These are phyloP conservation scores for Barbatosphaeria neglecta DNA, from an alignment of 495 filamentous ascomycete species.

Conservation along the genomic window DNA sequence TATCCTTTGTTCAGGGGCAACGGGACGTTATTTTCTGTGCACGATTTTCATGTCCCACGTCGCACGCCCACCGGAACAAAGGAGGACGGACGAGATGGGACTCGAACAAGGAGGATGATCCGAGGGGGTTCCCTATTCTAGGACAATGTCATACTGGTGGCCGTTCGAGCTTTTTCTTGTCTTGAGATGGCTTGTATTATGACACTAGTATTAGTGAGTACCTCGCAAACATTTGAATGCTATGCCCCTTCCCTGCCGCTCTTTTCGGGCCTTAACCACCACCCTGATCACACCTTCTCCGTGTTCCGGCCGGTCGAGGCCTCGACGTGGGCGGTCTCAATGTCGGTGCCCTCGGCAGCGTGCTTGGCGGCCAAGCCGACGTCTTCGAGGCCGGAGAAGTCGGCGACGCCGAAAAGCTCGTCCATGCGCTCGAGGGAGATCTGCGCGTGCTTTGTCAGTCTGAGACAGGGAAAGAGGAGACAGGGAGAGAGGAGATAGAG, in stretches of 20 bases:
- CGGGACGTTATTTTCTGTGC: too few relatives aligned
- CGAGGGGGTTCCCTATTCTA: too few relatives aligned
- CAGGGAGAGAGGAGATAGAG: background rate
- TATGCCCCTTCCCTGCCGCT: background rate
- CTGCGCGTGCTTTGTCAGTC: background rate
- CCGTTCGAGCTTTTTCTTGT: too few relatives aligned
- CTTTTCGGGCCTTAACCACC: background rate
- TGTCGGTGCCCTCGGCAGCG: background rate
- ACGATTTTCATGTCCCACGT: too few relatives aligned
- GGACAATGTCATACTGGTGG: too few relatives aligned
- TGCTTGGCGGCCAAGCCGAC: background rate
- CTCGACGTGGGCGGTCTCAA: background rate
- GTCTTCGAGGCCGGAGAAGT: slow-evolving; percentile 2
- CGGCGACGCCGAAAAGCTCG: slow-evolving; percentile 21
- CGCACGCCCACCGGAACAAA: too few relatives aligned
- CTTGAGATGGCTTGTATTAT: too few relatives aligned
- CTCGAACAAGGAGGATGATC: too few relatives aligned
- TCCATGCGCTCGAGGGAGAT: slow-evolving; percentile 29
- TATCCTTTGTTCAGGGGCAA: too few relatives aligned
- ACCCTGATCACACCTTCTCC: too few relatives aligned
- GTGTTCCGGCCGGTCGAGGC: background rate
- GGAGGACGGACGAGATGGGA: too few relatives aligned
- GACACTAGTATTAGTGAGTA: too few relatives aligned
- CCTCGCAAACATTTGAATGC: background rate
- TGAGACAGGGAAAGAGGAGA: background rate